Evolutionary conservation across 352 stramenopile genomes (phyloP), one percentile per base, ranked within the genome.

Genomic region (Pythium vanterpoolii): DNA sequence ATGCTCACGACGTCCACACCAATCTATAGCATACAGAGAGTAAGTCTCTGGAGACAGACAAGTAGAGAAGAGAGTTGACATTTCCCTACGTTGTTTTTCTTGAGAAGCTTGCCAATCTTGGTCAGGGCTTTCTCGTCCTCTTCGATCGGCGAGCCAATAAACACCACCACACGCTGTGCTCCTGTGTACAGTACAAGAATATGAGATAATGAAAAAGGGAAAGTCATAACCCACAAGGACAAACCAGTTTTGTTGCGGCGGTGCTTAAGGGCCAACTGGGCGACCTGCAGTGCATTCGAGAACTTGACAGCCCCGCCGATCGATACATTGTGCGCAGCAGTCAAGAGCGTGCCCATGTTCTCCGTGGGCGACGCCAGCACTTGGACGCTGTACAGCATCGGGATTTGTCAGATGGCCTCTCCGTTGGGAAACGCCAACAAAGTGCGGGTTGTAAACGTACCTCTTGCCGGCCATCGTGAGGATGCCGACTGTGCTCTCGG

Each of bases 401-500:
- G n/a, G n/a, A n/a, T n/a, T n/a, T n/a, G n/a, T n/a, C n/a, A n/a
- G n/a, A n/a, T n/a, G n/a, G n/a, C n/a, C n/a, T n/a, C n/a, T n/a
- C n/a, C n/a, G 7, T 13, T n/a, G 28, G 56, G 16, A 27, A 49
- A 21, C 24, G 28, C n/a, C n/a, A n/a, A n/a, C n/a, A n/a, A n/a
- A n/a, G 11, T 21, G 43, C 30, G 18, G 34, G 50, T 40, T 30
- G 13, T 54, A 18, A 5, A 14, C 66, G 34, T 36, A 92, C 77
- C 79, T 95, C 55, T 87, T 89, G 31, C 92, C 93, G 33, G 95
- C 91, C 78, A 98, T 98, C 44, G 93, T 94, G 34, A 99, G 78
- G 44, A 99, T 88, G 24, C 97, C 97, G 31, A 99, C 97, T 30
- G 97, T 99, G 56, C 89, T 99, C 82, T 99, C 97, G 21, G 97